Conservation (phyloP, 129 eudicot genomes). For the Chrysanthemum seticuspe region DNA sequence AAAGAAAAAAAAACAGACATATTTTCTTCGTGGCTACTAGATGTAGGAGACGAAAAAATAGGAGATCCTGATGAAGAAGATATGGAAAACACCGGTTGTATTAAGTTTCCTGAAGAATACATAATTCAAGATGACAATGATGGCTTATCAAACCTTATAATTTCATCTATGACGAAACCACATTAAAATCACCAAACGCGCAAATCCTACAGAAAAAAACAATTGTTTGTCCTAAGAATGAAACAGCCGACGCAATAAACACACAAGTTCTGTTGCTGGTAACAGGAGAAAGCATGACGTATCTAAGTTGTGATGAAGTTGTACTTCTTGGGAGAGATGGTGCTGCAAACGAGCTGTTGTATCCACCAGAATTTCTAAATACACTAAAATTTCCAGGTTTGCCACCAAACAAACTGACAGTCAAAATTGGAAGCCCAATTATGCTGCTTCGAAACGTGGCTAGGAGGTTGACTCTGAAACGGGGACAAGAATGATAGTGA, state of each 20-base stretch:
- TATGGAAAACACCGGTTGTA: not conserved
- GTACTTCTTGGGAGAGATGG: not conserved
- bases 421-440: not conserved
- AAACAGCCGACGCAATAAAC: not conserved
- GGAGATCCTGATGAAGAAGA: not conserved
- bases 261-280: not conserved
- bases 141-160: not conserved
- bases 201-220: not conserved
- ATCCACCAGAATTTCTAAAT: not conserved
- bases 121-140: not conserved
- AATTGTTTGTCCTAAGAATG: conserved; percentile 6
- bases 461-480: not conserved
- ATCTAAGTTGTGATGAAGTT: not conserved
- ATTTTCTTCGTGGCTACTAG: not conserved
- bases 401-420: not conserved
- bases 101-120: not conserved
- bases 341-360: not conserved
- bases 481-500: not conserved
- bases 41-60: not conserved
- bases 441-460: not conserved
- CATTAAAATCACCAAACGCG: not conserved
- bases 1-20: not conserved
- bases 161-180: not conserved
- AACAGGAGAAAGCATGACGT: not conserved
- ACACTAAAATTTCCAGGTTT: not conserved